Evolutionary conservation across 1,139 yeast species (phyloP).

Genomic region (Pichia sp.): DNA sequence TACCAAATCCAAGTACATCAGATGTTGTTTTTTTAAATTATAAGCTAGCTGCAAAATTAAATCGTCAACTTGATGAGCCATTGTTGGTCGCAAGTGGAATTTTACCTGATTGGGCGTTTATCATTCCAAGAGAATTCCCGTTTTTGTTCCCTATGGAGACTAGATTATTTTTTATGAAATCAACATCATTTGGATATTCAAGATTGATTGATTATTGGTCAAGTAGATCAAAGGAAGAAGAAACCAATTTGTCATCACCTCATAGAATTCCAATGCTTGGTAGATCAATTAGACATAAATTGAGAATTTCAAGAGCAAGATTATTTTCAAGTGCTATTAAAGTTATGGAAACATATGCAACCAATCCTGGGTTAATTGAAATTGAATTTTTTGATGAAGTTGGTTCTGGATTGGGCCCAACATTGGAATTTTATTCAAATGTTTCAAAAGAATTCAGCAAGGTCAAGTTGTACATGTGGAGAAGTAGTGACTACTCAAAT

Average conservation of each 20-base stretch:
- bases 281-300: constrained; percentile 72
- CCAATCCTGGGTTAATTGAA: constrained; percentile 75
- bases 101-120: constrained; percentile 79
- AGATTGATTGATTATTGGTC: constrained; percentile 81
- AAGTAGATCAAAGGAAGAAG: constrained; percentile 36
- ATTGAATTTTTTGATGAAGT: constrained; percentile 87
- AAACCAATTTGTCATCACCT: background rate
- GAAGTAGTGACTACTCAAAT: constrained; percentile 35
- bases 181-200: constrained; percentile 89
- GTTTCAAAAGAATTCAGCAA: constrained; percentile 71
- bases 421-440: constrained; percentile 81
- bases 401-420: constrained; percentile 97
- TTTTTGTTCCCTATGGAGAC: constrained; percentile 83
- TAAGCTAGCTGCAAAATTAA: constrained; percentile 79
- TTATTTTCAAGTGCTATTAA: constrained; percentile 75
- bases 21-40: constrained; percentile 60
- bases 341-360: constrained; percentile 69
- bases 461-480: constrained; percentile 62
- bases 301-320: constrained; percentile 66
- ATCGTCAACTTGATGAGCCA: constrained; percentile 86
- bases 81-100: constrained; percentile 82
- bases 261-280: constrained; percentile 42
- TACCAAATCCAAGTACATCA: constrained; percentile 33
- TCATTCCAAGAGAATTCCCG: constrained; percentile 65
- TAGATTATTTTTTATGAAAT: constrained; percentile 69